Conservation (phyloP, 768 basidiomycete species). For the Daedaleopsis nitida region DNA sequence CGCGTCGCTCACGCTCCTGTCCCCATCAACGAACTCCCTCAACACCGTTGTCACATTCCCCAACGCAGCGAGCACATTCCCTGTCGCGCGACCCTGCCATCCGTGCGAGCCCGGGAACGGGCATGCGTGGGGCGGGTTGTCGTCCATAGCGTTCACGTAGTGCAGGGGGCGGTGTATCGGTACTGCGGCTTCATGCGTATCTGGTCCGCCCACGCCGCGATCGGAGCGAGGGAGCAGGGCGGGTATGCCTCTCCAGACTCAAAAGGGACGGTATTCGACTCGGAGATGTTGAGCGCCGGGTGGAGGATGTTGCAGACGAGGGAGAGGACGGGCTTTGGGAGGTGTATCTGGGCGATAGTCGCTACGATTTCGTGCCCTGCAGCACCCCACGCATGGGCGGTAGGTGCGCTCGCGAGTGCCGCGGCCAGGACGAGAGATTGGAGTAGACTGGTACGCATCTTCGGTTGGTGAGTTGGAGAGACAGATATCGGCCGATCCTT, state of each 20-base stretch:
- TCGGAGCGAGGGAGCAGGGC: conserved; percentile 78
- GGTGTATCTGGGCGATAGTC: conserved; percentile 91
- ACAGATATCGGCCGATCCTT: not conserved
- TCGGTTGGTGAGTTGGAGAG: not conserved
- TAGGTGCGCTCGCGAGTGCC: conserved; percentile 13
- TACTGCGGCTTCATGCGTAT: conserved; percentile 52
- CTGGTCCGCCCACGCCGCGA: conserved; percentile 89
- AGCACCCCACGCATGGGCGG: conserved; percentile 41
- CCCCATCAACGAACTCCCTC: conserved; percentile 25
- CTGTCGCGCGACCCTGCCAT: conserved; percentile 59
- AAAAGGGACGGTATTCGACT: conserved; percentile 3
- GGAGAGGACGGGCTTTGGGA: conserved; percentile 70
- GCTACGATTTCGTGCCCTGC: conserved; percentile 90
- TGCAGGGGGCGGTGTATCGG: conserved; percentile 75
- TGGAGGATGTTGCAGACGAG: conserved; percentile 74
- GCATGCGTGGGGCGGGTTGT: conserved; percentile 78
- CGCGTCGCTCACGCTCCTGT: conserved; percentile 35
- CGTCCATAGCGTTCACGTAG: conserved; percentile 73
- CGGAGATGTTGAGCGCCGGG: conserved; percentile 22
- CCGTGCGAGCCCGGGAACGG: conserved; percentile 74
- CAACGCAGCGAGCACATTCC: conserved; percentile 79
- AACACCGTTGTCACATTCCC: conserved; percentile 68
- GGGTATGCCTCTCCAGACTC: conserved; percentile 31
- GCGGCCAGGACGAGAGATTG: conserved; percentile 14
- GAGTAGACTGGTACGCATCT: conserved; percentile 21